phyloP scores from a whole-genome alignment of 345 rosid species.

The Salix viminalis region DNA sequence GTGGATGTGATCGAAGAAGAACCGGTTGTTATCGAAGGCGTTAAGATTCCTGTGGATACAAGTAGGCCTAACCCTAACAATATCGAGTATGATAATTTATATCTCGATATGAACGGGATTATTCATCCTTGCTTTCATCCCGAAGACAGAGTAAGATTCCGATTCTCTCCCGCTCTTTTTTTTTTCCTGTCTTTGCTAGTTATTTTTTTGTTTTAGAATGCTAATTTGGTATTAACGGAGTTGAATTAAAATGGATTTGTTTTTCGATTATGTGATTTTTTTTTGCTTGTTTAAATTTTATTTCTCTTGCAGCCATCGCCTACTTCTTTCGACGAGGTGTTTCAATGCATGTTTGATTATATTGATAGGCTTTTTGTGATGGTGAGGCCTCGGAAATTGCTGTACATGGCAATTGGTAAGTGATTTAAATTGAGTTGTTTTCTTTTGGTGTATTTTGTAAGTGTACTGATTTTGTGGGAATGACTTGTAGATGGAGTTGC shows the following conservation, averaged over 20 bases:
- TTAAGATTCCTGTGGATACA: conserved; percentile 65
- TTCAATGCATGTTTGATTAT: conserved; percentile 80
- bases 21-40: conserved; percentile 53
- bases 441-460: background rate
- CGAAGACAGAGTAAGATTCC: conserved; percentile 62
- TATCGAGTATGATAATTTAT: conserved; percentile 80
- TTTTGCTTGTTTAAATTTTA: no score
- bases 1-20: conserved; percentile 88
- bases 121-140: conserved; percentile 98
- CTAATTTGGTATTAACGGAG: background rate
- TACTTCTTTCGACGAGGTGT: conserved; percentile 67
- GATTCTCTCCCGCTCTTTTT: background rate
- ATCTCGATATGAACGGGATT: conserved; percentile 99
- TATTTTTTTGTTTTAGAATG: background rate
- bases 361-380: conserved; percentile 85
- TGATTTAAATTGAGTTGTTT: background rate
- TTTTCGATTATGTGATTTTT: background rate
- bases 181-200: background rate
- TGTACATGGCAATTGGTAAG: conserved; percentile 89
- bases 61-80: conserved; percentile 76
- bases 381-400: conserved; percentile 86
- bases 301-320: conserved; percentile 67
- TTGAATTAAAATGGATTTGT: background rate
- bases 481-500: conserved; percentile 80
- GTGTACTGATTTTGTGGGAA: conserved; percentile 18